These are phyloP conservation scores for Vigna unguiculata DNA, from an alignment of 306 rosid species.

Conservation along the genomic window DNA sequence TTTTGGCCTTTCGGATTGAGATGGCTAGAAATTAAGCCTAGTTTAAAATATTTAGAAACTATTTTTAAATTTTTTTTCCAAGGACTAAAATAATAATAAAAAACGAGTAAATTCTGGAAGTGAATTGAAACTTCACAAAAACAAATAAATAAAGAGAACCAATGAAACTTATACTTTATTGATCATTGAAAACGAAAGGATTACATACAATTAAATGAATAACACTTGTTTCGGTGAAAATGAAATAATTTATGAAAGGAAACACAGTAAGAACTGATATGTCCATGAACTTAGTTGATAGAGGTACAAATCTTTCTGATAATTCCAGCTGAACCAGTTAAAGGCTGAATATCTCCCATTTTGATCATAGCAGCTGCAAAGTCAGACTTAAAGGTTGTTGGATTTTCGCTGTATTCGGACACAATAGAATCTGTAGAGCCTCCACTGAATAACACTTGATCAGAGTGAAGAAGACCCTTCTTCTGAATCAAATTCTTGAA, in stretches of 20 bases:
- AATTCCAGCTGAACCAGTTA: conserved; percentile 37
- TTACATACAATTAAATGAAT: conserved; percentile 21
- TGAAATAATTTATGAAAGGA: not conserved
- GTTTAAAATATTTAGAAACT: too few species aligned
- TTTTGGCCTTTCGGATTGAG: too few species aligned
- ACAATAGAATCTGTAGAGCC: conserved; percentile 45
- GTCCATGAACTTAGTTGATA: conserved; percentile 17
- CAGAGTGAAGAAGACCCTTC: conserved; percentile 62
- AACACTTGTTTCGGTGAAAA: not conserved
- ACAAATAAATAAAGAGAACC: not conserved
- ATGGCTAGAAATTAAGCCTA: too few species aligned
- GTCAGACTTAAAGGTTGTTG: conserved; percentile 45
- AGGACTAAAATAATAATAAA: too few species aligned
- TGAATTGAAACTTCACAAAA: too few species aligned
- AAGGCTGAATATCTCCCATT: conserved; percentile 46
- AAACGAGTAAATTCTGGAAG: too few species aligned
- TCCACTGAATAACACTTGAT: conserved; percentile 53
- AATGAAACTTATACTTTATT: not conserved
- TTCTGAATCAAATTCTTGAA: conserved; percentile 62
- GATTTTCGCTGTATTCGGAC: conserved; percentile 46
- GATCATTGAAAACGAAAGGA: too few species aligned
- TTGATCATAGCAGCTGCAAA: conserved; percentile 54
- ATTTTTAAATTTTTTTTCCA: too few species aligned
- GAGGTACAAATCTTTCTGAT: conserved; percentile 45
- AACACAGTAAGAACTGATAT: not conserved